phyloP scores from a whole-genome alignment of 306 rosid species.

The Malus fusca region DNA sequence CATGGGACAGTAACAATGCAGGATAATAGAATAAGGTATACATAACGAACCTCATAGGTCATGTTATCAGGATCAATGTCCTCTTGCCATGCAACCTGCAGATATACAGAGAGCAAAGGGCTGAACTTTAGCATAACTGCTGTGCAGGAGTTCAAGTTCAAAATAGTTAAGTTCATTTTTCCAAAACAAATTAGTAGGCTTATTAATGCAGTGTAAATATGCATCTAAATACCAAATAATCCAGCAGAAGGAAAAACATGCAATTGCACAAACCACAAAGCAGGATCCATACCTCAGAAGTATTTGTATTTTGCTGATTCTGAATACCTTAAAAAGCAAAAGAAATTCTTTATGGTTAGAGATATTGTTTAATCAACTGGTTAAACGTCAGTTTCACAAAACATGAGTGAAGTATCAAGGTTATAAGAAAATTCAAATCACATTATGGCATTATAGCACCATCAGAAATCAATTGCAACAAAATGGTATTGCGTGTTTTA shows the following conservation, averaged over 20 bases:
- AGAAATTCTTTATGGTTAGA: not conserved
- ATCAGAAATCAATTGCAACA: not conserved
- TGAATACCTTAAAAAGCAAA: slow-evolving; percentile 40
- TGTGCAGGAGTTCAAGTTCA: not conserved
- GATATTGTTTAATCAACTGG: not conserved
- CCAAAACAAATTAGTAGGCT: not conserved
- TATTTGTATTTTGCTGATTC: slow-evolving; percentile 43
- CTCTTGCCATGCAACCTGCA: slow-evolving; percentile 80
- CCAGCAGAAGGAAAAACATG: not conserved
- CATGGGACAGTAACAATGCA: not conserved
- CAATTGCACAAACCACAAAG: slow-evolving; percentile 6
- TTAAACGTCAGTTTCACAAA: not conserved
- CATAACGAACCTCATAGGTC: slow-evolving; percentile 74
- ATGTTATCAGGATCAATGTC: slow-evolving; percentile 75
- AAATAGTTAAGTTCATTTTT: not conserved
- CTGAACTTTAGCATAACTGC: not conserved
- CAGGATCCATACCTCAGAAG: slow-evolving; percentile 58
- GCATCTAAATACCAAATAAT: not conserved
- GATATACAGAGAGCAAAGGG: slow-evolving; percentile 13
- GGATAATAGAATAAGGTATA: not conserved
- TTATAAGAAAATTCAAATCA: not conserved
- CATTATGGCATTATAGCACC: not conserved
- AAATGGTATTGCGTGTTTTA: not conserved
- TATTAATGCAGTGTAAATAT: not conserved
- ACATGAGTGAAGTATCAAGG: not conserved